These are phyloP conservation scores for Metrosideros polymorpha DNA, from an alignment of 441 rosid species.

Conservation along the genomic window DNA sequence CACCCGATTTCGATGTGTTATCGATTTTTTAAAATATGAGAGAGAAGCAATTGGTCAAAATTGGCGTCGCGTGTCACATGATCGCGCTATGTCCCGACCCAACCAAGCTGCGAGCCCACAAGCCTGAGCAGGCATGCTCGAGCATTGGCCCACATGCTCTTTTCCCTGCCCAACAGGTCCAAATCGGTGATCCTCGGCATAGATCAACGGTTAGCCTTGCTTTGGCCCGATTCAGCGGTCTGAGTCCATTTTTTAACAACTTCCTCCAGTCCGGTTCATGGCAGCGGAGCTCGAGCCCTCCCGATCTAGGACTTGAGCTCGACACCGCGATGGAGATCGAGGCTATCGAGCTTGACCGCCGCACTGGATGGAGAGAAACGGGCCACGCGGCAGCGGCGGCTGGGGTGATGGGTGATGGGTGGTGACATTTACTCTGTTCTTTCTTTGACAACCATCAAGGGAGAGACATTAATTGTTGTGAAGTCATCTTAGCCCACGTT, in stretches of 20 bases:
- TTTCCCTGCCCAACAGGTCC: neutral
- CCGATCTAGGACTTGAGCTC: neutral
- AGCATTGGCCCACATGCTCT: neutral
- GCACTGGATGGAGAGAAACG: no score
- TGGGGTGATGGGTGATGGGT: neutral
- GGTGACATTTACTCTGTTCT: neutral
- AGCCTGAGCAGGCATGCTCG: neutral
- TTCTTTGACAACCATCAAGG: neutral
- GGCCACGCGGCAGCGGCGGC: neutral
- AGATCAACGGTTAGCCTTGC: neutral
- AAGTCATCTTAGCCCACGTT: neutral
- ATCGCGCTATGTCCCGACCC: neutral
- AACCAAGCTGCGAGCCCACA: neutral
- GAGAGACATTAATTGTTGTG: neutral
- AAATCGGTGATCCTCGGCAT: neutral
- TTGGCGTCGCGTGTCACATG: neutral
- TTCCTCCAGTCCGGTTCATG: neutral
- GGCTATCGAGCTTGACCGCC: neutral
- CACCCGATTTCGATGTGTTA: neutral
- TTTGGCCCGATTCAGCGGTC: neutral
- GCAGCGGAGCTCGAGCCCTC: neutral
- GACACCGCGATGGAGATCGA: neutral
- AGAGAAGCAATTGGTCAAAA: neutral
- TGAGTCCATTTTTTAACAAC: neutral
- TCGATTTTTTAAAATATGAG: neutral